Conservation (phyloP, 2,329 filamentous ascomycete genomes). For the Triangularia setosa region DNA sequence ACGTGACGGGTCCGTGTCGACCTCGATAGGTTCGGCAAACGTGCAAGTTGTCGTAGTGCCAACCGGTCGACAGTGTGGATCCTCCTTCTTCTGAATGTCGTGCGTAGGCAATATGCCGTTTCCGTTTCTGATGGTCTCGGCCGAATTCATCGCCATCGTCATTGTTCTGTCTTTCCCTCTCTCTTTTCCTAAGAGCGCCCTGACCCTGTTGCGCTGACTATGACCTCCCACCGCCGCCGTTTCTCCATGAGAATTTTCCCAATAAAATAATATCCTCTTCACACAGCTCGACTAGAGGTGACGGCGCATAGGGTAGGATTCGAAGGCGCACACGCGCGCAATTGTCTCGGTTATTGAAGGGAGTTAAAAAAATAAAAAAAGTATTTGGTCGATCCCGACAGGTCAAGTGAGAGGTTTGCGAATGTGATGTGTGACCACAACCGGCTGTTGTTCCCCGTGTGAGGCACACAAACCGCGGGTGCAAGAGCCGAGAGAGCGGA, state of each 20-base stretch:
- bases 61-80: neutral
- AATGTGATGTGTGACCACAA: neutral
- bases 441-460: neutral
- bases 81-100: neutral
- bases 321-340: neutral
- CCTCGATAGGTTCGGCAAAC: neutral
- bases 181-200: slow-evolving; percentile 1
- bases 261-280: neutral
- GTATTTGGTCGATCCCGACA: neutral
- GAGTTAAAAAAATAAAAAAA: neutral
- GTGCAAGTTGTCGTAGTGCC: neutral
- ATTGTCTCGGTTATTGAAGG: neutral
- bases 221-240: slow-evolving; percentile 9
- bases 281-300: neutral
- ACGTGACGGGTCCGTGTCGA: neutral
- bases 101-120: neutral
- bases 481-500: neutral
- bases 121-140: slow-evolving; percentile 1
- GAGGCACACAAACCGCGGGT: neutral
- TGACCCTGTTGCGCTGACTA: slow-evolving; percentile 8
- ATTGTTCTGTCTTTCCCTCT: slow-evolving; percentile 8
- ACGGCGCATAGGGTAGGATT: slow-evolving; percentile 4
- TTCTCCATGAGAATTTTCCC: slow-evolving; percentile 23
- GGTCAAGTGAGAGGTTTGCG: neutral
- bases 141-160: slow-evolving; percentile 13